phyloP scores from a whole-genome alignment of 2,329 filamentous ascomycete genomes.

The Alternaria longipes region DNA sequence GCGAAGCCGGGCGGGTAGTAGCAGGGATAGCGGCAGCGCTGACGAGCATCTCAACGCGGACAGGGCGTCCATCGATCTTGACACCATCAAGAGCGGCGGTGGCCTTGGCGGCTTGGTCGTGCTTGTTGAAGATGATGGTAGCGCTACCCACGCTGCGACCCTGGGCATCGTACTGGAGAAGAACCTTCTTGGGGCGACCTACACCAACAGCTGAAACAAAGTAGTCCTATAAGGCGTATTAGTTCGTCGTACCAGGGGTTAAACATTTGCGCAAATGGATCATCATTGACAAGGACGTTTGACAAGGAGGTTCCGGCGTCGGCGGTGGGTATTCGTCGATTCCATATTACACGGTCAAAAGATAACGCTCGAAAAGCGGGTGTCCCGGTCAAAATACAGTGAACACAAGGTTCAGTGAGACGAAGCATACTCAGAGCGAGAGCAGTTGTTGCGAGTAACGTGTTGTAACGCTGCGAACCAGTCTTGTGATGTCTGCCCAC shows the following conservation, averaged over 20 bases:
- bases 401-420: constrained; percentile 30
- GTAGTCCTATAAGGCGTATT: constrained; percentile 88
- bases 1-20: constrained; percentile 71
- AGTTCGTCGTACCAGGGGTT: constrained; percentile 64
- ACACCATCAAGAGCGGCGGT: constrained; percentile 86
- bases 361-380: constrained; percentile 40
- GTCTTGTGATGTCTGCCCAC: constrained; percentile 31
- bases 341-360: constrained; percentile 34
- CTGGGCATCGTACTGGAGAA: constrained; percentile 91
- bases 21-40: constrained; percentile 76
- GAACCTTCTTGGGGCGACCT: constrained; percentile 88
- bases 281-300: constrained; percentile 37
- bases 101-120: constrained; percentile 84
- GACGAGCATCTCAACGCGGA: constrained; percentile 95
- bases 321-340: constrained; percentile 31
- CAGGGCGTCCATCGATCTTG: constrained; percentile 86
- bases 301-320: constrained; percentile 34
- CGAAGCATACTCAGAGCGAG: constrained; percentile 16
- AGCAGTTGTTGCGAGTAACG: constrained; percentile 20
- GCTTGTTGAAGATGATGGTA: constrained; percentile 83
- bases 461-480: constrained; percentile 25
- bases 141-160: constrained; percentile 92
- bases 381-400: constrained; percentile 26
- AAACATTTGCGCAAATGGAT: constrained; percentile 40
- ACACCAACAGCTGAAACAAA: constrained; percentile 88